Base-by-base conservation (phyloP, 2,329 filamentous ascomycete species). In the Colletotrichum spaethianum region DNA sequence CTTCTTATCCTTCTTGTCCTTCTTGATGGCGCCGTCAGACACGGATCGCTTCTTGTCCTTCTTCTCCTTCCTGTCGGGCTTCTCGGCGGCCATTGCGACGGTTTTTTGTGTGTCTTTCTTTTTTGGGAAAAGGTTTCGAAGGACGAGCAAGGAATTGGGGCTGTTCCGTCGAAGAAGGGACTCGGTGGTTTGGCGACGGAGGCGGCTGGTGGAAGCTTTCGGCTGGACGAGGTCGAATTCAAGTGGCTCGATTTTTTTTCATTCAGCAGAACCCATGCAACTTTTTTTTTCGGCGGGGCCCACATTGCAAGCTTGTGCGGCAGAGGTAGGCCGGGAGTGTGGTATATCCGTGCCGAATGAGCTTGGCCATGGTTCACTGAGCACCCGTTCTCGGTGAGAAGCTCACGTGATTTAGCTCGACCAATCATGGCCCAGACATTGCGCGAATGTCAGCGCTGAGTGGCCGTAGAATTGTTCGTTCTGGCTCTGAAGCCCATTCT, bases 1-100 rank as follows among this genome's bases (percentile, higher is more conserved):
- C 79, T 85, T 89, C 86, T 90, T 89, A 64, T 89, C 87, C 83
- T 89, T 89, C 84, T 88, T 89, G 69, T 79, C 75, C 80, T 83
- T 82, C 56, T 52, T 52, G 40, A 75, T 66, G 52, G 48, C 70
- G 31, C 73, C 73, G 72, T 75, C 68, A 38, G 74, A 78, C 63
- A 79, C 76, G 62, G 79, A 79, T 26, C 67, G 71, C 74, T 74
- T 76, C 73, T 76, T 79, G 72, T 80, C 78, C 79, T 81, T 81
- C 77, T 76, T 79, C 78, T 80, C 81, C 82, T 86, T 87, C 80
- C 86, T 86, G 64, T 86, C 84, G 75, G 83, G 82, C 79, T 84
- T 82, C 78, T 86, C 84, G 78, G 84, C 80, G 78, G 84, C 85
- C 85, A 86, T 86, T 79, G 77, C 75, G 76, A 74, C 78, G 75